Evolutionary conservation across 345 rosid genomes (phyloP), one percentile per base, ranked within the genome.

Genomic region (Euclidium syriacum): DNA sequence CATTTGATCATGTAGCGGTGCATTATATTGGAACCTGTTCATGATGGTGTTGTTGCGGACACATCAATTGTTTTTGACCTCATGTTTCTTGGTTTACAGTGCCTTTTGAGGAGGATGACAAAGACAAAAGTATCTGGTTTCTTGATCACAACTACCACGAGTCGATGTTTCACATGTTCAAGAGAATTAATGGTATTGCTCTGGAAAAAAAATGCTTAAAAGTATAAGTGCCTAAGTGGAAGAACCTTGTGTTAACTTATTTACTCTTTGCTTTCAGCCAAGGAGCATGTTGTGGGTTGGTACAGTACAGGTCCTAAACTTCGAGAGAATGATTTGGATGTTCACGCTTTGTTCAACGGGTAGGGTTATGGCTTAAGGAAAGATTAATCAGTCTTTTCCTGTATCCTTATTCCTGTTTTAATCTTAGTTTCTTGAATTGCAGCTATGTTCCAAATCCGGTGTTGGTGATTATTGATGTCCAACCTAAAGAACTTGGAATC

Each of bases 241-340:
- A 48, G n/a, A 17, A 38, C 12, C 50, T 47, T 6, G 3, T 19
- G 4, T 4, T 56, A 39, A 44, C 47, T 23, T 18, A 8, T 19
- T 66, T 18, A 0, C 7, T 66, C 8, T 26, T 67, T 59, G 58
- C 27, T 68, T 79, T 70, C 75, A 91, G 96, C 98, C 36, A 91
- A 88, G 90, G 96, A 91, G 80, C 96, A 88, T 64, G 95, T 91
- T 23, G 95, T 91, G 36, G 98, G 98, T 55, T 91, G 98, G 98
- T 88, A 88, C 66, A 91, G 96, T 68, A 88, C 98, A 0, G 92
- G 95, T 36, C 98, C 98, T 30, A 88, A 86, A 75, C 80, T 91
- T 39, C 74, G 87, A 70, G 91, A 91, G 68, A 91, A 91, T 70
- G 96, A 91, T 80, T 84, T 89, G 20, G 86, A 86, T 39, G 79